These are phyloP conservation scores for Acacia concinna DNA, from an alignment of 331 rosid genomes.

Conservation along the genomic window DNA sequence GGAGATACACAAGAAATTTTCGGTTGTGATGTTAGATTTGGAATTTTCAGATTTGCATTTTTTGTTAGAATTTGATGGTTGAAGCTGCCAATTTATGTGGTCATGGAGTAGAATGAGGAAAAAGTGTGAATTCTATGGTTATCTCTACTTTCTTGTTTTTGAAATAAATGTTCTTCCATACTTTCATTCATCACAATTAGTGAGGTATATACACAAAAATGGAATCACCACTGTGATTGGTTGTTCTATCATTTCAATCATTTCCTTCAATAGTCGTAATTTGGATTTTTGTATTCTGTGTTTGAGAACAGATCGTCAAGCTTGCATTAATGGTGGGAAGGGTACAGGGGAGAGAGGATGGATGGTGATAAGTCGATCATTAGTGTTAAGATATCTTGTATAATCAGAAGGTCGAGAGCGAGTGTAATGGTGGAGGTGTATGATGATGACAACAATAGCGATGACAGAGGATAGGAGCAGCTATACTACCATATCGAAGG, in stretches of 20 bases:
- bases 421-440: slow-evolving; percentile 66
- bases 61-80: too few relatives aligned
- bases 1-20: too few relatives aligned
- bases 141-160: too few relatives aligned
- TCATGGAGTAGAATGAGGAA: too few relatives aligned
- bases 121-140: too few relatives aligned
- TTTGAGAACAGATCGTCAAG: slow-evolving; percentile 68
- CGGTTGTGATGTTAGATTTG: too few relatives aligned
- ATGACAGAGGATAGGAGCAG: slow-evolving; percentile 51
- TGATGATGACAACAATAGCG: slow-evolving; percentile 16
- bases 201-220: too few relatives aligned
- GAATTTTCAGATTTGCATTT: too few relatives aligned
- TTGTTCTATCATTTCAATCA: not conserved
- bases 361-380: slow-evolving; percentile 77
- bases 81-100: too few relatives aligned
- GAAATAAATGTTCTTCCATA: too few relatives aligned
- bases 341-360: slow-evolving; percentile 71
- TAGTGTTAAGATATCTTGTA: slow-evolving; percentile 76
- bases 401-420: slow-evolving; percentile 70
- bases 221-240: not conserved
- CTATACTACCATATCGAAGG: slow-evolving; percentile 89
- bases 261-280: not conserved
- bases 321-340: slow-evolving; percentile 95
- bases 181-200: too few relatives aligned
- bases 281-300: not conserved